Percentiles rank a stretch among this genome's conserved stretches.
Conservation (phyloP, 495 filamentous ascomycete species). For the Aspergillus heteromorphus region DNA sequence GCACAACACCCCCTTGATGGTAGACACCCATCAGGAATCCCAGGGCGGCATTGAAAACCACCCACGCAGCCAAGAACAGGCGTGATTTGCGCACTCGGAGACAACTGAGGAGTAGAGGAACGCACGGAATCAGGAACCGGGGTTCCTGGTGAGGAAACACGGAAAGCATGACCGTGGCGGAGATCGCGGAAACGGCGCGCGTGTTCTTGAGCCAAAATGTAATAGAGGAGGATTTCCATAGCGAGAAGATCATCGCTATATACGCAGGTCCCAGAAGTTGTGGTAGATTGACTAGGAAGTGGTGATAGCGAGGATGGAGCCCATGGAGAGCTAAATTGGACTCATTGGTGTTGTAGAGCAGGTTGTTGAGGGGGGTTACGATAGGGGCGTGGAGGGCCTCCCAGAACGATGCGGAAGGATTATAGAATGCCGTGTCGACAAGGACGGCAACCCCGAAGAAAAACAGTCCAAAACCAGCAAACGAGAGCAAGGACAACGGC, state of each 20-base stretch:
- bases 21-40: constrained; percentile 86
- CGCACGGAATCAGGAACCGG: constrained; percentile 80
- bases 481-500: constrained; percentile 60
- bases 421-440: constrained; percentile 81
- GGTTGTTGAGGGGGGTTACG: constrained; percentile 87
- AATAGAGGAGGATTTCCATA: constrained; percentile 46
- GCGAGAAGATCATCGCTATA: constrained; percentile 55
- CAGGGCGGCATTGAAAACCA: constrained; percentile 73
- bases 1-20: constrained; percentile 90
- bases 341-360: constrained; percentile 74
- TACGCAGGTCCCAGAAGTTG: constrained; percentile 87
- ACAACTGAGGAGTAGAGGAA: constrained; percentile 85
- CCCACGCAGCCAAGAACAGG: constrained; percentile 64
- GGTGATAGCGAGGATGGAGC: constrained; percentile 87
- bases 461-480: constrained; percentile 53
- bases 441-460: constrained; percentile 68
- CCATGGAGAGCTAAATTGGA: constrained; percentile 85
- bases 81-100: constrained; percentile 61
- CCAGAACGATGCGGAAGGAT: constrained; percentile 46
- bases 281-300: constrained; percentile 77
- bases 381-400: constrained; percentile 54
- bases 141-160: constrained; percentile 91
- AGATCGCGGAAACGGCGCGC: constrained; percentile 66
- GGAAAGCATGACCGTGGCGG: constrained; percentile 73
- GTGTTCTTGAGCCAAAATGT: constrained; percentile 46